Evolutionary conservation across 2,329 filamentous ascomycete species (phyloP).

Genomic region (Chaetomiaceae sp.): DNA sequence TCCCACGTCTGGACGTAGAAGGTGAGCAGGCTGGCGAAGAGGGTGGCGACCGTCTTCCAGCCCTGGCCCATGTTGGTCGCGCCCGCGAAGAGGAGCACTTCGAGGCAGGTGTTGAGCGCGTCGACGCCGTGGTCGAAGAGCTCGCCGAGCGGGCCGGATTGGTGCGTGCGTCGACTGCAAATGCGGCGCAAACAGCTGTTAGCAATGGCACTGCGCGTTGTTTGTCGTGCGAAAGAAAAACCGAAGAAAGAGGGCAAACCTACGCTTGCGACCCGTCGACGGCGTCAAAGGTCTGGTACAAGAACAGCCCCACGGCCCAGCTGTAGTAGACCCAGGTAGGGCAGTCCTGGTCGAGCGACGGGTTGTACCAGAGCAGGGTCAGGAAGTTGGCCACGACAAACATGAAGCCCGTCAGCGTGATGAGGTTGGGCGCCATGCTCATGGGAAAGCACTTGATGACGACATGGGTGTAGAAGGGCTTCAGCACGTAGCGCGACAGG

Average conservation of each 20-base stretch:
- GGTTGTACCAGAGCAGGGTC: conserved; percentile 93
- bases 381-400: conserved; percentile 88
- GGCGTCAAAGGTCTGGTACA: conserved; percentile 98
- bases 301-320: conserved; percentile 83
- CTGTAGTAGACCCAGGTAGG: conserved; percentile 91
- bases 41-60: conserved; percentile 78
- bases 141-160: conserved; percentile 91
- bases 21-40: conserved; percentile 82
- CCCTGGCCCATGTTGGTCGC: conserved; percentile 90
- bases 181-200: conserved; percentile 4
- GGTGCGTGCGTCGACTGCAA: conserved; percentile 72
- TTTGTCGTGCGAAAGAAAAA: too few species aligned
- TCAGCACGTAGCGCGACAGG: conserved; percentile 86
- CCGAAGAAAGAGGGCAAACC: too few species aligned
- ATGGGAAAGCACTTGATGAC: conserved; percentile 94
- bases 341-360: conserved; percentile 89
- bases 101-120: conserved; percentile 91
- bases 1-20: conserved; percentile 99
- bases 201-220: background rate
- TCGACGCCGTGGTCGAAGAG: conserved; percentile 98
- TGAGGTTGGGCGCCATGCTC: conserved; percentile 85
- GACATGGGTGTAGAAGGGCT: conserved; percentile 94
- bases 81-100: conserved; percentile 85
- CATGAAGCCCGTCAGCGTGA: conserved; percentile 83
- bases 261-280: conserved; percentile 92